phyloP scores from a whole-genome alignment of 2,329 filamentous ascomycete genomes.

The Verticillium nonalfalfae region DNA sequence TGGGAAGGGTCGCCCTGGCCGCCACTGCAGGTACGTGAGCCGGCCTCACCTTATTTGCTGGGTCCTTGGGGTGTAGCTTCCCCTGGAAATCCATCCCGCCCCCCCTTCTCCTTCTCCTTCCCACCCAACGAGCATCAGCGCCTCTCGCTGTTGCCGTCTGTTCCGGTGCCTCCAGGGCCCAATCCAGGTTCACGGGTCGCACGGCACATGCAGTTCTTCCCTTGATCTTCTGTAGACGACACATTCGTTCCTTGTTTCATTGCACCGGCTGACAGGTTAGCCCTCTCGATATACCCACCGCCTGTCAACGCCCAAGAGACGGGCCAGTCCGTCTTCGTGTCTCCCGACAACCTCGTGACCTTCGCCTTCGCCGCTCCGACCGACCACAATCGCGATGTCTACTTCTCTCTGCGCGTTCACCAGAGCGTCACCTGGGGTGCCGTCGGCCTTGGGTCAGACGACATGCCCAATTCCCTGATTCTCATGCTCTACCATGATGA shows the following conservation, averaged over 20 bases:
- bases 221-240: background rate
- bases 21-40: slow-evolving; percentile 9
- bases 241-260: background rate
- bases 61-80: background rate
- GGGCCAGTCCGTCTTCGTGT: slow-evolving; percentile 36
- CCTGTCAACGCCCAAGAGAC: slow-evolving; percentile 19
- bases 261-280: slow-evolving; percentile 6
- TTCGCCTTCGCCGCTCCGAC: slow-evolving; percentile 45
- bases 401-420: slow-evolving; percentile 46
- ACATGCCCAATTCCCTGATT: slow-evolving; percentile 46
- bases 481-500: slow-evolving; percentile 47
- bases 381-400: slow-evolving; percentile 40
- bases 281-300: slow-evolving; percentile 9
- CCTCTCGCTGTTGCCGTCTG: background rate
- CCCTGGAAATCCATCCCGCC: background rate
- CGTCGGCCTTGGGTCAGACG: slow-evolving; percentile 45
- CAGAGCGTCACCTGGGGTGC: slow-evolving; percentile 42
- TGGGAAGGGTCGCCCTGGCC: slow-evolving; percentile 7
- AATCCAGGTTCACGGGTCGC: too few relatives aligned
- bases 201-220: too few relatives aligned
- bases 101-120: slow-evolving; percentile 2
- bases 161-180: too few relatives aligned
- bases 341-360: slow-evolving; percentile 33
- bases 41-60: background rate
- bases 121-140: background rate